Percentiles rank a stretch among this genome's conserved stretches.
phyloP scores from a whole-genome alignment of 2,329 filamentous ascomycete genomes.

The Penicillium sp. region DNA sequence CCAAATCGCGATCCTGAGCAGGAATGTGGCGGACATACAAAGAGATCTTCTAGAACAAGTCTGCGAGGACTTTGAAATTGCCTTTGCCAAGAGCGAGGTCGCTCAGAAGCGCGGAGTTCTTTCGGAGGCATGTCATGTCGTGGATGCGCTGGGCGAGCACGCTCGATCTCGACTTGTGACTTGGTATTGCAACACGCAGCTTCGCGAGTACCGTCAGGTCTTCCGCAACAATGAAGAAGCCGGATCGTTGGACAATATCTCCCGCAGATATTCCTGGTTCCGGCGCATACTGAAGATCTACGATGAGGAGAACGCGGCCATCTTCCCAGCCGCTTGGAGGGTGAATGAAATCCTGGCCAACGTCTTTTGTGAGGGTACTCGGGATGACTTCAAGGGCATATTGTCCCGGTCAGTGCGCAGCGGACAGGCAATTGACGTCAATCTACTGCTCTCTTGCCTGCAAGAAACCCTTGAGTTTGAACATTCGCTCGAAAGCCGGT shows the following conservation, averaged over 20 bases:
- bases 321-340: constrained; percentile 88
- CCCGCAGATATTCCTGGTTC: constrained; percentile 94
- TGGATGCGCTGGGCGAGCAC: constrained; percentile 90
- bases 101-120: constrained; percentile 71
- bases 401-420: constrained; percentile 84
- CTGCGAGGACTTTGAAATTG: constrained; percentile 98
- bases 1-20: constrained; percentile 91
- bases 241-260: constrained; percentile 94
- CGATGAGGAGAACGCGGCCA: constrained; percentile 85
- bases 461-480: constrained; percentile 98
- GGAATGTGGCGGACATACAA: constrained; percentile 92
- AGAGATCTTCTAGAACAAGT: constrained; percentile 92
- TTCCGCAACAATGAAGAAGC: constrained; percentile 97
- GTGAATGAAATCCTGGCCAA: constrained; percentile 90
- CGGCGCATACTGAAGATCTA: constrained; percentile 93
- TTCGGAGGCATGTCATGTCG: constrained; percentile 86
- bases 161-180: constrained; percentile 82
- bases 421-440: constrained; percentile 84
- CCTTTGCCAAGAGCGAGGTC: constrained; percentile 88
- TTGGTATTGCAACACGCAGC: constrained; percentile 98
- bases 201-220: constrained; percentile 93
- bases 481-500: constrained; percentile 84
- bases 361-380: constrained; percentile 91
- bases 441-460: constrained; percentile 82
- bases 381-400: constrained; percentile 94